A percentile compares a stretch with the other conserved stretches of the same genome.
Evolutionary conservation across 805 yeast species (phyloP).

Genomic region (Candida methanosorbosa): DNA sequence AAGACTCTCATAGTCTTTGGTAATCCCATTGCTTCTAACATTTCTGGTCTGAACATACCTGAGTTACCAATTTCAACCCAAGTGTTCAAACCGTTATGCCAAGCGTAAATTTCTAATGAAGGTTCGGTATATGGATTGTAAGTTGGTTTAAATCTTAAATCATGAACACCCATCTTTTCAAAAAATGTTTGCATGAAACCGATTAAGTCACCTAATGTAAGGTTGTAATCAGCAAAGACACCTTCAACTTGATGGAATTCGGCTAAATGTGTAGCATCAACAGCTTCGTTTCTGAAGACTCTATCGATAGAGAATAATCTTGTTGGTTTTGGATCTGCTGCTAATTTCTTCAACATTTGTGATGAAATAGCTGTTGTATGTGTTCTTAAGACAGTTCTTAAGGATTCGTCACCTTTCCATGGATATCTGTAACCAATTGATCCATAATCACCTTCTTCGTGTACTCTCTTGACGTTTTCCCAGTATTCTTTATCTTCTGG

Average conservation of each 20-base stretch:
- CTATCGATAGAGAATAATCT: constrained; percentile 94
- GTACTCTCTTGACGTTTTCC: constrained; percentile 74
- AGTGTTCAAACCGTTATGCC: constrained; percentile 87
- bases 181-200: constrained; percentile 98
- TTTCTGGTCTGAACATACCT: constrained; percentile 99
- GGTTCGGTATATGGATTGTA: constrained; percentile 99
- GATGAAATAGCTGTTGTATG: constrained; percentile 96
- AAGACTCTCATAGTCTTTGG: constrained; percentile 89
- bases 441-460: constrained; percentile 83
- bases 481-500: constrained; percentile 79
- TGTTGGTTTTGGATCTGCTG: constrained; percentile 80
- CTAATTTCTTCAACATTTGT: constrained; percentile 77
- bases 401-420: constrained; percentile 88
- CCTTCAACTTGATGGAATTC: constrained; percentile 99
- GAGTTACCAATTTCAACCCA: constrained; percentile 99
- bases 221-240: constrained; percentile 91
- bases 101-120: constrained; percentile 92
- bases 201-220: constrained; percentile 92
- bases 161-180: constrained; percentile 92
- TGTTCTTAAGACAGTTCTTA: constrained; percentile 88
- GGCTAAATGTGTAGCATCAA: constrained; percentile 97
- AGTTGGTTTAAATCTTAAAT: constrained; percentile 95
- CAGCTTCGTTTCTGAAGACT: constrained; percentile 99
- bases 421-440: constrained; percentile 98
- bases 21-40: constrained; percentile 97